Evolutionary conservation across 768 basidiomycete genomes (phyloP), one percentile per base, ranked within the genome.

Genomic region (Terana coerulea): DNA sequence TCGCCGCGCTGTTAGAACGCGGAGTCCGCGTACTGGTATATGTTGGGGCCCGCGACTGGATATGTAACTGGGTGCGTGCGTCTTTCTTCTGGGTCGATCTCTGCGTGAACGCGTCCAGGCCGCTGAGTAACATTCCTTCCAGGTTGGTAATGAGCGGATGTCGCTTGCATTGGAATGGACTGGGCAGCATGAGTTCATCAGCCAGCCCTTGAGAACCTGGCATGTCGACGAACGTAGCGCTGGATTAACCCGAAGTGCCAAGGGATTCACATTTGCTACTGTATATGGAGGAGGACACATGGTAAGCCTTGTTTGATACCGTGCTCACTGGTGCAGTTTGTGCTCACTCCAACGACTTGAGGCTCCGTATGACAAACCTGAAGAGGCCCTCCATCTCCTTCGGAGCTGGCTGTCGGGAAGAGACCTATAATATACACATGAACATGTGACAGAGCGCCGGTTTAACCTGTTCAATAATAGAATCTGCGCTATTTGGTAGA

Each of bases 241-340:
- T 0, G 86, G 86, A 4, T 68, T 68, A 60, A 78, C 76, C 34
- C 78, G 82, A 58, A 73, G 68, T 40, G 73, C 71, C 19, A 73
- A 72, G 7, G 78, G 77, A 12, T 67, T 91, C 45, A 85, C 83
- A 25, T 87, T 81, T 63, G 78, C 75, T 3, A 84, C 79, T 0
- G 68, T 87, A 40, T 65, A 75, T 35, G 83, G 74, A 9, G 88
- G 84, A 15, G 88, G 88, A n/a, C 88, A 90, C 69, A 86, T 86
- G 84, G 84, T 84, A 36, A 31, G 54, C 34, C 5, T 19, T 7
- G 19, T 40, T 22, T 40, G 39, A 40, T 15, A 19, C 8, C 39
- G 10, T 40, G n/a, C n/a, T n/a, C n/a, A n/a, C n/a, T n/a, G 17
- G 9, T 22, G 6, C 4, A 33, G 10, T 2, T 14, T 22, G 19